Evolutionary conservation across 2,329 filamentous ascomycete genomes (phyloP), one percentile per base, ranked within the genome.

Genomic region (Aspergillus sergii): DNA sequence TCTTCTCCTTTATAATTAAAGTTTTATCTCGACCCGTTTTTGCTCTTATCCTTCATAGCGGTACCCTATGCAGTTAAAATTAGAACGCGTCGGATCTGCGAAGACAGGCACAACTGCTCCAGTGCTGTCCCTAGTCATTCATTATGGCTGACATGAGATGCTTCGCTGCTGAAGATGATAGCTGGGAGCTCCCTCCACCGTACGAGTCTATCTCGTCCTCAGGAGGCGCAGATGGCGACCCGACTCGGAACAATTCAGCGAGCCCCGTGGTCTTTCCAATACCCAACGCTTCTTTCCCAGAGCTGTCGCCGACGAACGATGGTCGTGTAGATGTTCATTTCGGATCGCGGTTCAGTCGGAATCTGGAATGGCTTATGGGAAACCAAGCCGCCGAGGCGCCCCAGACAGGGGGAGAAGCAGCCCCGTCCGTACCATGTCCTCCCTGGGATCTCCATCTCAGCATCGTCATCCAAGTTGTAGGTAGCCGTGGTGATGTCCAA

Each of bases 381-480:
- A 50, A 28, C 23, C 23, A 50, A 16, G 21, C 23, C 21, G 46
- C 14, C 14, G 46, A 50, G 14, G 14, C 21, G 23, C 8, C 46
- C 11, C 46, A 26, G 23, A 26, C 23, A 14, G 46, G 4, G 16
- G 14, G 23, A 14, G 46, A 50, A 10, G 23, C 23, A 8, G 14
- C 14, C 8, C 46, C 46, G 19, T 50, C 46, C 46, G 46, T 28
- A 28, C 23, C 46, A 16, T 23, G 10, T 8, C 46, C 46, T 26
- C 23, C 23, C 14, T 50, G 46, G 46, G 46, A 50, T 50, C 21
- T 50, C 4, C 46, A 46, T 23, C 71, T 85, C 23, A 85, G 85
- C 61, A 81, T 86, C 45, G 83, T 85, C 8, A 84, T 86, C 60
- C 84, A 86, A 61, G 81, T 85, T 2, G 84, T 86, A 78, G 86